These are phyloP conservation scores for Fusarium sp. DNA, from an alignment of 2,329 filamentous ascomycete species.

Conservation along the genomic window DNA sequence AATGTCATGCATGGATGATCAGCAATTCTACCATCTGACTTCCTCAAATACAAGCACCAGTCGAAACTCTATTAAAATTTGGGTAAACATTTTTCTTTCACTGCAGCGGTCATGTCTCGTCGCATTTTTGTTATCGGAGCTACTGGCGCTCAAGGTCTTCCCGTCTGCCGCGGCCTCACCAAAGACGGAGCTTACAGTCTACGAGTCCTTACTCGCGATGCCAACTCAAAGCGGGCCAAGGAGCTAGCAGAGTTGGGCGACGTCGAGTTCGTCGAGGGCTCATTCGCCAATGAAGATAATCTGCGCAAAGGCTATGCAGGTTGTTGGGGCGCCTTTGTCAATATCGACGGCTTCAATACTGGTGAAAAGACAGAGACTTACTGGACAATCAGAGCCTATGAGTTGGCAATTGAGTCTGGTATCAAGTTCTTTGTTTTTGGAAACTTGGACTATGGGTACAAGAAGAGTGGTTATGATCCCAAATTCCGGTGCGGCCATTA, in stretches of 20 bases:
- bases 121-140: conserved; percentile 16
- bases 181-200: conserved; percentile 3
- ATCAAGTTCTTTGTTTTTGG: conserved; percentile 58
- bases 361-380: conserved; percentile 26
- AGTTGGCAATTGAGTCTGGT: conserved; percentile 6
- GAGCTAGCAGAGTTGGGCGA: neutral
- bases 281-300: conserved; percentile 4
- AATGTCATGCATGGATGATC: neutral
- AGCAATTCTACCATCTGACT: neutral
- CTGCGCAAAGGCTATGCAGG: conserved; percentile 1
- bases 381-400: conserved; percentile 11
- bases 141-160: conserved; percentile 17
- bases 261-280: neutral
- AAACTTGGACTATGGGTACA: conserved; percentile 59
- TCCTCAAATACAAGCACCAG: fast-evolving
- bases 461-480: conserved; percentile 58
- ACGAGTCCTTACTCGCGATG: conserved; percentile 13
- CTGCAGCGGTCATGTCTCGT: neutral
- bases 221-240: neutral
- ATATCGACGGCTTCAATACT: conserved; percentile 16
- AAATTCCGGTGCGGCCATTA: conserved; percentile 60
- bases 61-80: fast-evolving
- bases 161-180: conserved; percentile 4
- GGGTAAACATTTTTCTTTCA: fast-evolving
- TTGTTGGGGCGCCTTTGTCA: conserved; percentile 9